A percentile compares a stretch with the other conserved stretches of the same genome.
Conservation (phyloP, 164 flowering plant species). For the Platanus orientalis region DNA sequence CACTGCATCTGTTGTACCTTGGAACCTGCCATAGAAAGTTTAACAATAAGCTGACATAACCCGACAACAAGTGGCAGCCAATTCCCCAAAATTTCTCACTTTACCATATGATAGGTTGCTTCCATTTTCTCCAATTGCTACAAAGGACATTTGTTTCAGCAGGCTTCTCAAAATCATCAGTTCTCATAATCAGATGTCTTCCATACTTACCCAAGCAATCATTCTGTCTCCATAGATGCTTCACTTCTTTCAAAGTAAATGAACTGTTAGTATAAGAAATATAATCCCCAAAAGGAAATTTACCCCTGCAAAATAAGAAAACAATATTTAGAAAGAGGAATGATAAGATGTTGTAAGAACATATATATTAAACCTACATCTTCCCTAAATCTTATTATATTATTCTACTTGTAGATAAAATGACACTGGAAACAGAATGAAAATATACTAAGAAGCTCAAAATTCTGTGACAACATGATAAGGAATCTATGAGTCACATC, state of each 20-base stretch:
- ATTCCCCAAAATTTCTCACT: not conserved
- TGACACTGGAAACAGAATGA: not conserved
- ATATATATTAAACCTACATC: not conserved
- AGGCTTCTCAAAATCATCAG: constrained; percentile 89
- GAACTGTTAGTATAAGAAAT: constrained; percentile 62
- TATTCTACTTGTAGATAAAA: not conserved
- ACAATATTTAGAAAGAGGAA: constrained; percentile 5
- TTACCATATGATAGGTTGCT: constrained; percentile 90
- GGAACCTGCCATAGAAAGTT: constrained; percentile 54
- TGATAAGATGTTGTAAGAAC: not conserved
- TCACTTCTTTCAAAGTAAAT: constrained; percentile 84
- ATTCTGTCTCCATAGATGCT: constrained; percentile 88
- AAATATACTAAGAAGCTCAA: not conserved
- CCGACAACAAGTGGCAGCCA: not conserved
- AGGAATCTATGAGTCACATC: not conserved
- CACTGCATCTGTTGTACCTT: constrained; percentile 86
- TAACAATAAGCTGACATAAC: not conserved
- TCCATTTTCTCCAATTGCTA: constrained; percentile 84
- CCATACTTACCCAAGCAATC: constrained; percentile 54
- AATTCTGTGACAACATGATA: not conserved
- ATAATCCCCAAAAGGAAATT: constrained; percentile 86
- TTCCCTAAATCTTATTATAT: not conserved
- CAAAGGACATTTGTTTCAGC: constrained; percentile 75
- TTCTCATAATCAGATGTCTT: constrained; percentile 61
- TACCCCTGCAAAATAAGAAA: constrained; percentile 54